Base-by-base conservation (phyloP, 768 basidiomycete genomes). In the Mycena latifolia region DNA sequence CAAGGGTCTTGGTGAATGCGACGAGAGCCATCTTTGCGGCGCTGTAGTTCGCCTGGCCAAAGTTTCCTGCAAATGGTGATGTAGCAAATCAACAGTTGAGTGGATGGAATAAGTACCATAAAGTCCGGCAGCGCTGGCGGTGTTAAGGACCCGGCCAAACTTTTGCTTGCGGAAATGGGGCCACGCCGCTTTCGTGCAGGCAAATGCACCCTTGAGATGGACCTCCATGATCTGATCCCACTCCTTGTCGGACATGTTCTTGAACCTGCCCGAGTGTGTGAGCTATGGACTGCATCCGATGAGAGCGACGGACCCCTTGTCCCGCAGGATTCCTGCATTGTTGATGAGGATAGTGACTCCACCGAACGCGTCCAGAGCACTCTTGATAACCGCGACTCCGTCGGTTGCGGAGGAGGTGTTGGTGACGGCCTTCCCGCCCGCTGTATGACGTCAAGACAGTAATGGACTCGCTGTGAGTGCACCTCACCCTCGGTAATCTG, bases 11-110 rank as follows among this genome's bases (percentile, higher is more conserved):
- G 20, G 96, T 94, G 79, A 98, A 98, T 0, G 84, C 91, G 55
- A 98, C 85, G 37, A 99, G 87, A 69, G 91, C 95, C 94, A 98
- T 96, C 85, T 99, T 99, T 2, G 96, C 97, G 2, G 97, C 95
- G 51, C 95, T 96, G 78, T 99, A 99, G 78, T 99, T 99, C 15
- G 95, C 91, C 79, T 98, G 96, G 12, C 98, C 98, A 75, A 97
- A 93, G 82, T 97, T 98, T 10, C 95, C 92, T 94, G 66, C 14
- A 12, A 28, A 37, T 14, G 22, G 31, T 35, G 24, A 59, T 12
- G 18, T 37, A 51, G 45, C 41, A 45, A 15, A 45, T 7, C 27
- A 55, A 11, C 45, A 35, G 33, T 17, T 53, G 12, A 55, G 41
- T 66, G 29, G n/a, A 28, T 27, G 2, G 17, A 28, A 48, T 6